These are phyloP conservation scores for Cercospora zeae-maydis DNA, from an alignment of 2,329 filamentous ascomycete genomes.

Conservation along the genomic window DNA sequence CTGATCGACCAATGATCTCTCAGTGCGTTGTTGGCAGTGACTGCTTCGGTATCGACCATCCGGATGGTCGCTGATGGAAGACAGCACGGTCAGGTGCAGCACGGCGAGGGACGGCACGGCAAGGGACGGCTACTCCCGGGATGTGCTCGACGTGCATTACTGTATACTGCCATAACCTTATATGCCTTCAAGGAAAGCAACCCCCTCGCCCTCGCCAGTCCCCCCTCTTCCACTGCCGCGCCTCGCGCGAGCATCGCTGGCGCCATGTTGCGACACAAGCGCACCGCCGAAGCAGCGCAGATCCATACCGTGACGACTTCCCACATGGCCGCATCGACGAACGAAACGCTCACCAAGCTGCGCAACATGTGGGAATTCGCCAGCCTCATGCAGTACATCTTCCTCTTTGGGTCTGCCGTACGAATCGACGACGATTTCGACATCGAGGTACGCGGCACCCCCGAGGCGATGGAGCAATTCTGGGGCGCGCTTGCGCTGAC, in stretches of 20 bases:
- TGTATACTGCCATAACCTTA: too few species aligned
- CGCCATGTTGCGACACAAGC: conserved; percentile 54
- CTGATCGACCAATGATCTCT: not conserved
- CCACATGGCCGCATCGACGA: conserved; percentile 25
- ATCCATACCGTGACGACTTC: conserved; percentile 37
- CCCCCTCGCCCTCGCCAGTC: not conserved
- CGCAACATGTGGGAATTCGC: conserved; percentile 96
- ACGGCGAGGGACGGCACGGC: too few species aligned
- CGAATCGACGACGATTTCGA: conserved; percentile 87
- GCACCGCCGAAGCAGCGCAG: conserved; percentile 52
- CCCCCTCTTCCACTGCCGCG: not conserved
- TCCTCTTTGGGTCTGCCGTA: conserved; percentile 80
- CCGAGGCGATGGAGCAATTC: conserved; percentile 2
- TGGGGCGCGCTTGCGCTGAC: conserved; percentile 29
- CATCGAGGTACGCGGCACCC: conserved; percentile 66
- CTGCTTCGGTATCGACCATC: conserved; percentile 52
- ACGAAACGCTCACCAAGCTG: conserved; percentile 60
- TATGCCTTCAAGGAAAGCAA: too few species aligned
- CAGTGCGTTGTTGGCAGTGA: not conserved
- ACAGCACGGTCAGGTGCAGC: conserved; percentile 60
- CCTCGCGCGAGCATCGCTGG: not conserved
- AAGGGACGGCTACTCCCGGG: too few species aligned
- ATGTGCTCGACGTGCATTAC: too few species aligned
- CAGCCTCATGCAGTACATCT: conserved; percentile 89
- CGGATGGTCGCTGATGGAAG: conserved; percentile 58